Conservation (phyloP, 129 eudicot species). For the Tagetes erecta region DNA sequence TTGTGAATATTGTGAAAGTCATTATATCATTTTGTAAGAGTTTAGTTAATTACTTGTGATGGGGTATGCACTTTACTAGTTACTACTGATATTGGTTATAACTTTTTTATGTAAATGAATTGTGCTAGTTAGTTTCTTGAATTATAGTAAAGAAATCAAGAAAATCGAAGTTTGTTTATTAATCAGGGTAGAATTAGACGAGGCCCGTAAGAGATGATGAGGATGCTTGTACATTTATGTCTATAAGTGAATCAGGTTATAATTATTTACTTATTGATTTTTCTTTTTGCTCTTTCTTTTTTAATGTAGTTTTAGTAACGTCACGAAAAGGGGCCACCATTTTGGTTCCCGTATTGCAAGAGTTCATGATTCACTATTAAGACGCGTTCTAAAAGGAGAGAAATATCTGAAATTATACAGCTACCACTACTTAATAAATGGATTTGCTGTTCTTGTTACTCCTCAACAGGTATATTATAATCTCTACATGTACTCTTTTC, state of each 20-base stretch:
- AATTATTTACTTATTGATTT: conserved; percentile 19
- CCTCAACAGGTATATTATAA: conserved; percentile 68
- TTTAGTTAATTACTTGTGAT: neutral
- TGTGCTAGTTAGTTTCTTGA: conserved; percentile 9
- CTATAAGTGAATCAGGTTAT: neutral
- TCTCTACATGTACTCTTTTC: neutral
- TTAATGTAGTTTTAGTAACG: conserved; percentile 45
- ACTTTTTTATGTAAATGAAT: conserved; percentile 9
- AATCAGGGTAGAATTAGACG: neutral
- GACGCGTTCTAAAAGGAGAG: conserved; percentile 71
- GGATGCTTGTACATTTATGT: neutral
- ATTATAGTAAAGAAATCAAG: conserved; percentile 4
- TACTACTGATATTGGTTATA: conserved; percentile 17
- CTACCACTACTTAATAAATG: conserved; percentile 88
- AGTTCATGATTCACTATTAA: conserved; percentile 72
- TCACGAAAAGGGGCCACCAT: conserved; percentile 40
- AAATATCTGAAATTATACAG: conserved; percentile 81
- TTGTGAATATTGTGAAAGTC: conserved; percentile 18
- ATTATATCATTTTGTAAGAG: conserved; percentile 16
- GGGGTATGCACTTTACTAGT: conserved; percentile 25
- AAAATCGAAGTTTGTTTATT: neutral
- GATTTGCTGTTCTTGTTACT: conserved; percentile 91
- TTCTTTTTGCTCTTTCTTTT: conserved; percentile 4
- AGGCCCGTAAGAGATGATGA: neutral
- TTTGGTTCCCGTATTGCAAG: conserved; percentile 50